phyloP scores from a whole-genome alignment of 345 rosid species.

The Populus pruinosa region DNA sequence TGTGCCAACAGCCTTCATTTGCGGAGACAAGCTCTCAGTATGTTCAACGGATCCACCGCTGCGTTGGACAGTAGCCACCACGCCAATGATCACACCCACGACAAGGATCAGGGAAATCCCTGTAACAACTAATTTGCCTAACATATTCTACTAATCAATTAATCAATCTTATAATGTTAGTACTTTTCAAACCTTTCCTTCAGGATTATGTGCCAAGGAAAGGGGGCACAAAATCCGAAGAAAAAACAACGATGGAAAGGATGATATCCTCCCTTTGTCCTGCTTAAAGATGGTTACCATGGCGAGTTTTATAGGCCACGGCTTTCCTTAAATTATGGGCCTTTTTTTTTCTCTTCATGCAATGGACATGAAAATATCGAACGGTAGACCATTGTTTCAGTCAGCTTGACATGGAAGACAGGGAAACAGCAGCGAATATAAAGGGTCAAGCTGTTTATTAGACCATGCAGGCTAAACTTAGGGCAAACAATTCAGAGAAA shows the following conservation, averaged over 20 bases:
- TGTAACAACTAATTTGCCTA: slow-evolving; percentile 20
- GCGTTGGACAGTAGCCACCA: slow-evolving; percentile 8
- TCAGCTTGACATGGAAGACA: background rate
- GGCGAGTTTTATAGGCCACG: background rate
- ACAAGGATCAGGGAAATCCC: slow-evolving; percentile 26
- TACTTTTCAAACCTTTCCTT: background rate
- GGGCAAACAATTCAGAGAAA: background rate
- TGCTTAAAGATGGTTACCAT: background rate
- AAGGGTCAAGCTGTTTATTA: background rate
- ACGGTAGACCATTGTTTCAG: background rate
- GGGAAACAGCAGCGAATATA: background rate
- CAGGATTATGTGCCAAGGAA: slow-evolving; percentile 4
- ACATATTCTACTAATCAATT: background rate
- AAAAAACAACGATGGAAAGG: background rate
- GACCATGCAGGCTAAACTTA: background rate
- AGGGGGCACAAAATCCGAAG: background rate
- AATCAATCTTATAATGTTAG: background rate
- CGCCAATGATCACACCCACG: slow-evolving; percentile 21
- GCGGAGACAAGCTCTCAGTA: slow-evolving; percentile 2
- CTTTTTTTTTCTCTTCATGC: background rate
- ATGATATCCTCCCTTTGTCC: background rate
- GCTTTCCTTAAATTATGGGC: background rate
- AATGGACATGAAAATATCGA: background rate
- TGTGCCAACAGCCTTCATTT: slow-evolving; percentile 26
- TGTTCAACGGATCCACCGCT: background rate